Percentiles rank a stretch among this genome's conserved stretches.
phyloP scores from a whole-genome alignment of 495 filamentous ascomycete genomes.

The Tuber microsphaerosporum region DNA sequence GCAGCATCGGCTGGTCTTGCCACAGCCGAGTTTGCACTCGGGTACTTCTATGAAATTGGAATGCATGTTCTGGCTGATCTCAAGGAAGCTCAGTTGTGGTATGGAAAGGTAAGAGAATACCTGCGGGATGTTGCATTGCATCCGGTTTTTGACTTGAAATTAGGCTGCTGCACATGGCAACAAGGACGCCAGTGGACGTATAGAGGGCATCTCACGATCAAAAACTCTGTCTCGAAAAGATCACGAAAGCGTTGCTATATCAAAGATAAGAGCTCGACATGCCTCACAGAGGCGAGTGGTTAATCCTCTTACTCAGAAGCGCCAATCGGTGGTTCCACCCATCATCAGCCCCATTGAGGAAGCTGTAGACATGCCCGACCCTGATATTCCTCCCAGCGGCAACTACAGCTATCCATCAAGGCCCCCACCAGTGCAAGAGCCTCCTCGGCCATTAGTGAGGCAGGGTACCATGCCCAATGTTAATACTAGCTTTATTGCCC shows the following conservation, averaged over 20 bases:
- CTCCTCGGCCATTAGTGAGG: constrained; percentile 44
- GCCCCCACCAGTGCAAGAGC: constrained; percentile 46
- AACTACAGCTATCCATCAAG: constrained; percentile 45
- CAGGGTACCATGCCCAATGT: constrained; percentile 57
- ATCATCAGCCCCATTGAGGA: constrained; percentile 42
- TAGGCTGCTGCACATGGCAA: constrained; percentile 79
- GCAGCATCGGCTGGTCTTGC: constrained; percentile 72
- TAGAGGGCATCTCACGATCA: constrained; percentile 78
- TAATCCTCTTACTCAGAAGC: constrained; percentile 43
- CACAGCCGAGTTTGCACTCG: constrained; percentile 89
- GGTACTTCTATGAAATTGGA: constrained; percentile 95
- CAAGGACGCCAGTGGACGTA: constrained; percentile 71
- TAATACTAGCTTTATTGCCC: constrained; percentile 45
- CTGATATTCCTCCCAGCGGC: constrained; percentile 45
- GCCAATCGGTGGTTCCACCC: constrained; percentile 27
- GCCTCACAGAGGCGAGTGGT: constrained; percentile 71
- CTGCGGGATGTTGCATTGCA: neutral
- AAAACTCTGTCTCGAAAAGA: constrained; percentile 83
- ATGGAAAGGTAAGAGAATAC: constrained; percentile 52
- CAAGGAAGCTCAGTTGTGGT: constrained; percentile 80
- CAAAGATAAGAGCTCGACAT: constrained; percentile 84
- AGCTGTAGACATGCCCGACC: constrained; percentile 65
- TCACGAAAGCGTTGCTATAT: constrained; percentile 84
- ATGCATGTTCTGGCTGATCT: constrained; percentile 76
- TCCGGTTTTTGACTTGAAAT: constrained; percentile 13